Evolutionary conservation across 257 asterid genomes (phyloP).

Genomic region (Henckelia pumila): DNA sequence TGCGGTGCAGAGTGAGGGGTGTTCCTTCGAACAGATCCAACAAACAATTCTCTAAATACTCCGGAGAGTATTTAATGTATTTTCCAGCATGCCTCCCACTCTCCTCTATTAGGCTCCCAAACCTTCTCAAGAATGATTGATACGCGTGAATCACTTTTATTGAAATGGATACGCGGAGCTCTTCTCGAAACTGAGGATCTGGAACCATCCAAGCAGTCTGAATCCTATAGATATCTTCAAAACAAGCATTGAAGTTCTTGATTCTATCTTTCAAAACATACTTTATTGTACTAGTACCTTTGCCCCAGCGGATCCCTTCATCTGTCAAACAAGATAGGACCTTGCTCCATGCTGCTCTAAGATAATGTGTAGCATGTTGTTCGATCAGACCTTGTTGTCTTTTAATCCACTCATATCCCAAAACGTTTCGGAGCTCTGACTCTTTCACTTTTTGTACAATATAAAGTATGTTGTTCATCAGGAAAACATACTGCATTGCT

Average conservation of each 20-base stretch:
- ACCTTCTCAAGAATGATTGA: too few species aligned
- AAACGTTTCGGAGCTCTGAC: conserved; percentile 67
- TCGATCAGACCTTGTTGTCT: conserved; percentile 69
- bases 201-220: conserved; percentile 97
- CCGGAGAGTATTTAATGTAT: conserved; percentile 73
- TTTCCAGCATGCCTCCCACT: conserved; percentile 67
- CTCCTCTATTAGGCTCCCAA: too few species aligned
- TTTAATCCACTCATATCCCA: conserved; percentile 85
- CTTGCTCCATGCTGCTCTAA: conserved; percentile 86
- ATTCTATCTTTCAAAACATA: too few species aligned
- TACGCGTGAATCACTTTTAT: conserved; percentile 92
- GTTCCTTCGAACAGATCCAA: conserved; percentile 86
- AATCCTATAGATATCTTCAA: conserved; percentile 76
- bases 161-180: conserved; percentile 82
- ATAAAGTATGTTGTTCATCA: conserved; percentile 88
- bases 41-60: conserved; percentile 74
- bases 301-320: conserved; percentile 76
- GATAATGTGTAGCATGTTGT: conserved; percentile 85
- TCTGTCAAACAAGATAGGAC: too few species aligned
- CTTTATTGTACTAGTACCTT: too few species aligned
- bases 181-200: conserved; percentile 90
- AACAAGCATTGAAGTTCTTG: conserved; percentile 85
- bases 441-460: conserved; percentile 88
- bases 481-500: conserved; percentile 77
- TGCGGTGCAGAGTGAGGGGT: conserved; percentile 72